A percentile compares a stretch with the other conserved stretches of the same genome.
Conservation (phyloP, 2,329 filamentous ascomycete genomes). For the Coleophoma crateriformis region DNA sequence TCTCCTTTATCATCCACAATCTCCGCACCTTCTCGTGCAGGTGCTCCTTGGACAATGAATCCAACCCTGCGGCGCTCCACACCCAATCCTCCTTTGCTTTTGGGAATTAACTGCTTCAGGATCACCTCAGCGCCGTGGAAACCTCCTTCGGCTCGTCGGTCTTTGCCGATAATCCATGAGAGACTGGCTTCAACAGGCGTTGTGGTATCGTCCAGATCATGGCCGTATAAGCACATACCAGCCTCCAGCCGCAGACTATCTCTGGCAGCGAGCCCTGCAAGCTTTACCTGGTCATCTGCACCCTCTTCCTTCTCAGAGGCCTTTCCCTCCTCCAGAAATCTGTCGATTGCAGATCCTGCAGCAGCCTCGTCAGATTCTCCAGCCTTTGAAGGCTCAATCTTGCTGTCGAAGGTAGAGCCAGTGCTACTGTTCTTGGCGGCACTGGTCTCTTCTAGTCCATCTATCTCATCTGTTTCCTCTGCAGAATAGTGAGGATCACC, state of each 20-base stretch:
- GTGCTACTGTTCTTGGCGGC: no score
- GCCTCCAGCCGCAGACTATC: slow-evolving; percentile 93
- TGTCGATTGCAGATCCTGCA: no score
- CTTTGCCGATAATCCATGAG: slow-evolving; percentile 80
- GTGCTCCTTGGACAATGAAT: slow-evolving; percentile 76
- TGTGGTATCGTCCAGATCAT: slow-evolving; percentile 80
- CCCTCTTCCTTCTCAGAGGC: no score
- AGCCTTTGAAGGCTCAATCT: no score
- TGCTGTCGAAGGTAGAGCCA: no score
- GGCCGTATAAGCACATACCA: slow-evolving; percentile 99
- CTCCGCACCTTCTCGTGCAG: slow-evolving; percentile 82
- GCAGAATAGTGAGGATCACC: slow-evolving; percentile 36
- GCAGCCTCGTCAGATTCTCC: no score
- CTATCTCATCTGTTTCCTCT: background rate
- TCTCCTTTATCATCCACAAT: slow-evolving; percentile 61
- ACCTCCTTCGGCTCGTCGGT: slow-evolving; percentile 59
- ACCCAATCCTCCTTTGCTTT: slow-evolving; percentile 65
- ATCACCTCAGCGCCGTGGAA: slow-evolving; percentile 84
- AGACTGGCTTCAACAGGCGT: slow-evolving; percentile 63
- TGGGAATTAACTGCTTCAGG: slow-evolving; percentile 67
- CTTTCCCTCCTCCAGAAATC: no score
- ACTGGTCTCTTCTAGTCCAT: no score
- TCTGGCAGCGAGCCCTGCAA: slow-evolving; percentile 84
- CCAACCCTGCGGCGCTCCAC: slow-evolving; percentile 73
- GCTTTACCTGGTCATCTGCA: slow-evolving; percentile 51